These are phyloP conservation scores for Apiospora arundinis DNA, from an alignment of 2,329 filamentous ascomycete species.

Conservation along the genomic window DNA sequence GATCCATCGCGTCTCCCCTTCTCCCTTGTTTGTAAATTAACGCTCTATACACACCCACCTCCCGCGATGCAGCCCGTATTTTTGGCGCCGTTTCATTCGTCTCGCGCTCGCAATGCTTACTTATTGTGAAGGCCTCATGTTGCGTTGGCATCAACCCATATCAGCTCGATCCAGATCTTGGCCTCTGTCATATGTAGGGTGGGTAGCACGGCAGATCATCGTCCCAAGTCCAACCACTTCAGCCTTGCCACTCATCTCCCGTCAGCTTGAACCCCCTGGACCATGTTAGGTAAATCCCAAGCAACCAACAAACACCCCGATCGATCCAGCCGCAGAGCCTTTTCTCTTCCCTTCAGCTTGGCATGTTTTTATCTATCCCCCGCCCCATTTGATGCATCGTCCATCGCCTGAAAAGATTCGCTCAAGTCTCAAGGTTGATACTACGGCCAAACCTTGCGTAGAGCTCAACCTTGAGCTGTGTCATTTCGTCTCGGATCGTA, in stretches of 20 bases:
- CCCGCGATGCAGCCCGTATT: slow-evolving; percentile 9
- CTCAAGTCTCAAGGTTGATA: slow-evolving; percentile 92
- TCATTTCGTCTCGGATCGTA: slow-evolving; percentile 83
- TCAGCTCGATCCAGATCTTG: slow-evolving; percentile 4
- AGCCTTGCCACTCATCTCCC: not conserved
- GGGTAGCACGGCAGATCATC: not conserved
- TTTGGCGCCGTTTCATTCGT: slow-evolving; percentile 15
- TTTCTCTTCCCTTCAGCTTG: not conserved
- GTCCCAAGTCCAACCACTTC: not conserved
- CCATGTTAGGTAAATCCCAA: not conserved
- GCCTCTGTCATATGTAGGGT: slow-evolving; percentile 6
- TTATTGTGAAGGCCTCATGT: not conserved
- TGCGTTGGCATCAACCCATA: slow-evolving; percentile 11
- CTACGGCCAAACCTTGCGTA: slow-evolving; percentile 95
- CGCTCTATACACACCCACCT: slow-evolving; percentile 1
- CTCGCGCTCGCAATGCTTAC: not conserved
- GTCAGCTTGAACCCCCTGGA: not conserved
- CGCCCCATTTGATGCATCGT: not conserved
- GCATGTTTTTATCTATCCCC: not conserved
- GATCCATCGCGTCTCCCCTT: slow-evolving; percentile 12
- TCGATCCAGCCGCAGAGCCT: not conserved
- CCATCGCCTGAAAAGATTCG: not conserved
- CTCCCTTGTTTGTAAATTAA: not conserved
- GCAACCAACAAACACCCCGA: not conserved
- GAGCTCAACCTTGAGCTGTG: slow-evolving; percentile 84